A percentile compares a stretch with the other conserved stretches of the same genome.
Conservation (phyloP, 805 yeast genomes). For the Candida hungchunana region DNA sequence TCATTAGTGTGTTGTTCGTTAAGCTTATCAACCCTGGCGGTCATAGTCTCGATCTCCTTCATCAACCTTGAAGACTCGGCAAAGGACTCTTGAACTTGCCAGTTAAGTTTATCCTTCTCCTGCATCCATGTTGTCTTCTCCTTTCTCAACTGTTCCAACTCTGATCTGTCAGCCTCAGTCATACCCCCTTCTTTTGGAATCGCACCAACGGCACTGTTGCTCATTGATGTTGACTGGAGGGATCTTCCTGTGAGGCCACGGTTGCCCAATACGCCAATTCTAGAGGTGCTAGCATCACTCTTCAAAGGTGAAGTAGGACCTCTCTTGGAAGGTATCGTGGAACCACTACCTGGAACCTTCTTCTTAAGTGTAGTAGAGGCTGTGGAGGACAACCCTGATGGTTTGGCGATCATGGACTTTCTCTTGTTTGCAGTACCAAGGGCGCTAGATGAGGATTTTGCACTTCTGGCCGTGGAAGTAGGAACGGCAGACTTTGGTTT, state of each 20-base stretch:
- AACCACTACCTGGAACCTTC: slow-evolving; percentile 9
- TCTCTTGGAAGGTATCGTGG: slow-evolving; percentile 59
- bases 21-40: slow-evolving; percentile 34
- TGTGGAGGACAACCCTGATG: slow-evolving; percentile 12
- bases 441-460: slow-evolving; percentile 12
- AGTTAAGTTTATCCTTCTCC: slow-evolving; percentile 29
- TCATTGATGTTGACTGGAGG: slow-evolving; percentile 29
- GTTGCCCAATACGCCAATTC: slow-evolving; percentile 15
- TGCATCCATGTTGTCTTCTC: slow-evolving; percentile 42
- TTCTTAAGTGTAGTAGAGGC: slow-evolving; percentile 13
- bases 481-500: slow-evolving; percentile 22
- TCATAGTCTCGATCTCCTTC: slow-evolving; percentile 24
- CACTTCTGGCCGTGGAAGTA: slow-evolving; percentile 16
- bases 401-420: slow-evolving; percentile 14
- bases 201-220: background rate
- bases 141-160: slow-evolving; percentile 44
- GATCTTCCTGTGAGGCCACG: slow-evolving; percentile 42
- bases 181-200: slow-evolving; percentile 5
- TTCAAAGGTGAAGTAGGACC: slow-evolving; percentile 69
- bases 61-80: slow-evolving; percentile 26
- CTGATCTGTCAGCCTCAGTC: slow-evolving; percentile 31
- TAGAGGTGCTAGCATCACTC: slow-evolving; percentile 29
- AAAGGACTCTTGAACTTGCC: slow-evolving; percentile 27
- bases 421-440: slow-evolving; percentile 7
- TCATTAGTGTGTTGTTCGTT: slow-evolving; percentile 49